Evolutionary conservation across 1,284 basidiomycete genomes (phyloP), one percentile per base, ranked within the genome.

Genomic region (Neotropicomus parvogracilis): DNA sequence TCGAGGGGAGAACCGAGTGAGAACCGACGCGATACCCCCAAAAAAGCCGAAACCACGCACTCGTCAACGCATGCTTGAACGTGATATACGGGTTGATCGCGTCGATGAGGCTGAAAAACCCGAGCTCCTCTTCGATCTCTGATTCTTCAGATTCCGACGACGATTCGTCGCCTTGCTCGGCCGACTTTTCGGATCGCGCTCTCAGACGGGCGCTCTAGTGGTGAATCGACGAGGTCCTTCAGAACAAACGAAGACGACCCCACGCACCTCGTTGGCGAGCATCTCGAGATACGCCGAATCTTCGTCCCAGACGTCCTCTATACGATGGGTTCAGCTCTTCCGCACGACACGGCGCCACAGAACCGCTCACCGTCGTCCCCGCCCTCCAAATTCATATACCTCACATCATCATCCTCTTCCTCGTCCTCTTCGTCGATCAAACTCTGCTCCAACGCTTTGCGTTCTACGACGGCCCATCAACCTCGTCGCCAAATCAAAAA

Each of bases 251-350:
- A n/a, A 33, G 13, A 34, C n/a, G n/a, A n/a, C n/a, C n/a, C n/a
- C n/a, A n/a, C 71, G 46, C 54, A 85, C 87, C 79, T 91, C 88
- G 58, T 80, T 81, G 9, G 88, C 88, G 34, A 91, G 75, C 75
- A 88, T 74, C 65, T 91, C 88, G 41, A 90, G 73, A 61, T 90
- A 90, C 3, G 83, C 85, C 3, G 87, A 88, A 56, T 91, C 88
- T 51, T 88, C 84, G 58, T 91, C 88, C 83, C 85, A 90, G 14
- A 91, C 86, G 61, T 90, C 88, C 57, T 84, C 83, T 82, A 56
- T 26, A 48, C 21, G 8, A 39, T 19, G 51, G 11, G 51, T 44
- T 48, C 36, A 58, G 43, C 16, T 33, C 13, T 7, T 31, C 13
- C 19, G 17, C 19, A 24, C 13, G 9, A 6, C 10, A 16, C 14